Base-by-base conservation (phyloP, 352 stramenopile species). In the Globisporangium polare region DNA sequence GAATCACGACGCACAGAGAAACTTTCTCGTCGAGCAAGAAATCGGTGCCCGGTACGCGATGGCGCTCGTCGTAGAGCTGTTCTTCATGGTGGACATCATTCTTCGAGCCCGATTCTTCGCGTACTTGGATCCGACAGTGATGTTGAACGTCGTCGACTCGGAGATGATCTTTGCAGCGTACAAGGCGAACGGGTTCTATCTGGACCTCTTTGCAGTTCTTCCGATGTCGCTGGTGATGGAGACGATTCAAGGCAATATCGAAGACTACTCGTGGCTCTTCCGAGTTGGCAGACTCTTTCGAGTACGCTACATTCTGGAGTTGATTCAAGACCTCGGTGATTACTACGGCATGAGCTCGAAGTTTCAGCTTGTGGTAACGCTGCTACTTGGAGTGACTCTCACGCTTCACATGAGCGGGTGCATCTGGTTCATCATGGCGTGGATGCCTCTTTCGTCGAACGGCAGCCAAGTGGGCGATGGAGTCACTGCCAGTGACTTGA, bases 361-460 rank as follows among this genome's bases (percentile, higher is more conserved):
- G 53, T 17, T 75, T 0, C 75, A 84, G 18, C 67, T 81, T 13
- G 74, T 89, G 0, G 39, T 78, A 22, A 69, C 67, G 1, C 60
- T 92, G 37, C 5, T 90, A 3, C 54, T 92, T 12, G 72, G 75
- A 7, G 77, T 89, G 5, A 70, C 77, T 0, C 60, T 87, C 15
- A 75, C 72, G 43, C 69, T 92, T 9, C 83, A 92, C 49, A 63
- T 89, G n/a, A 68, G 81, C 10, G 80, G 73, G 0, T 92, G 83
- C 35, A 37, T 83, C 0, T 92, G 83, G 83, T 92, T 92, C 47
- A 75, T 85, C 60, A 86, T 88, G 77, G 74, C 74, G 22, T 78
- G 74, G 73, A 58, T 77, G 43, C 62, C 74, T 13, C 67, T 75
- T 5, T 63, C 66, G 6, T 66, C 37, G 51, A 31, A 22, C 20